Conservation (phyloP, 1,139 yeast genomes). For the Sugiyamaella paludigena region DNA sequence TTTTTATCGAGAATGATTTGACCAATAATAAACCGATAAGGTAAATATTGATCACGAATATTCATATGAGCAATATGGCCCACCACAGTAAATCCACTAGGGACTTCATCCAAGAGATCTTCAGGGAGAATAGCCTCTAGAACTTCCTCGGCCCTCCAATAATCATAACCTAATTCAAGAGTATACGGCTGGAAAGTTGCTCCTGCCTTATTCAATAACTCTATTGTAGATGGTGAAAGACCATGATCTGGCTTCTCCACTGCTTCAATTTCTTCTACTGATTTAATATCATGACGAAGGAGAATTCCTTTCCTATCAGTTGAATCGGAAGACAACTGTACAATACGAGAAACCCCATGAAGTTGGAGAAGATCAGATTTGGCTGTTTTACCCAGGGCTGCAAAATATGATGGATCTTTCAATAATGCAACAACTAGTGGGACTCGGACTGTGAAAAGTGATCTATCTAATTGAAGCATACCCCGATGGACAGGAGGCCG, state of each 20-base stretch:
- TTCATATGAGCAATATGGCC: constrained; percentile 97
- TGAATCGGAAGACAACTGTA: constrained; percentile 41
- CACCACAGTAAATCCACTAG: constrained; percentile 88
- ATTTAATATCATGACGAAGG: constrained; percentile 51
- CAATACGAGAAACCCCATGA: constrained; percentile 66
- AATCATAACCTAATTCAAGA: constrained; percentile 62
- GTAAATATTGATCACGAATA: constrained; percentile 78
- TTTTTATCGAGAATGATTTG: constrained; percentile 89
- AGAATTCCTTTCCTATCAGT: constrained; percentile 54
- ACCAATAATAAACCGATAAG: constrained; percentile 78
- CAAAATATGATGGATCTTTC: constrained; percentile 60
- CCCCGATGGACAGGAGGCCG: constrained; percentile 66
- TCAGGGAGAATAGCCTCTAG: constrained; percentile 75
- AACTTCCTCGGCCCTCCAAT: constrained; percentile 92
- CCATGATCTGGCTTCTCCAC: constrained; percentile 13
- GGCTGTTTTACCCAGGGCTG: constrained; percentile 47
- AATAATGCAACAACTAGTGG: constrained; percentile 66
- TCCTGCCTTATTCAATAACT: constrained; percentile 47
- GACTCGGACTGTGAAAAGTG: constrained; percentile 55
- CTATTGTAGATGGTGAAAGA: constrained; percentile 45
- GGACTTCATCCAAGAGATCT: constrained; percentile 65
- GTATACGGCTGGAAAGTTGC: constrained; percentile 53
- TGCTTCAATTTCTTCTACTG: constrained; percentile 41
- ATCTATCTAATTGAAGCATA: constrained; percentile 64
- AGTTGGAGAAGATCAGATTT: constrained; percentile 57